Conservation (phyloP, 2,329 filamentous ascomycete species). For the Penicillium sp. region DNA sequence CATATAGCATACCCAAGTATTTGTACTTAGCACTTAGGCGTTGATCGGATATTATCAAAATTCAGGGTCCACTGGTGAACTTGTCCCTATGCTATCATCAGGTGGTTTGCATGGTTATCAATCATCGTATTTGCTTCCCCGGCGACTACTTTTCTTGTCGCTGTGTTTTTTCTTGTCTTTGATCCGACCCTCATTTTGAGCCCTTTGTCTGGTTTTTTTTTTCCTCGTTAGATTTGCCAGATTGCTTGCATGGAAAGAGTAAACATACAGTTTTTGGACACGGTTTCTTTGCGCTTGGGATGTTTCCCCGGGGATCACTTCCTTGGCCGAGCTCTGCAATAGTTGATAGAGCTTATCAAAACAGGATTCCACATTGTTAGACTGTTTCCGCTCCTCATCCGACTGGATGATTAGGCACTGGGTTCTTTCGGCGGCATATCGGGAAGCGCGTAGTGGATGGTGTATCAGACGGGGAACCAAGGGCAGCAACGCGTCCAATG, state of each 20-base stretch:
- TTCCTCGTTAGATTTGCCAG: constrained; percentile 7
- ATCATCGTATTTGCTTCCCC: constrained; percentile 34
- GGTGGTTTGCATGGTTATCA: constrained; percentile 16
- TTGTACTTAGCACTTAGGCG: constrained; percentile 18
- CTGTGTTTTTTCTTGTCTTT: constrained; percentile 54
- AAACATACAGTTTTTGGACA: constrained; percentile 47
- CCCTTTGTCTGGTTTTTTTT: constrained; percentile 42
- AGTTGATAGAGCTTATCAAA: constrained; percentile 50
- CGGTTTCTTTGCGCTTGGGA: constrained; percentile 47
- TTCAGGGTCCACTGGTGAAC: constrained; percentile 10
- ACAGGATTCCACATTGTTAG: constrained; percentile 52
- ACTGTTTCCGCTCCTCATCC: constrained; percentile 55
- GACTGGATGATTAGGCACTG: constrained; percentile 53
- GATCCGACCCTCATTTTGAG: constrained; percentile 50
- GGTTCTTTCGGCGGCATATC: constrained; percentile 48
- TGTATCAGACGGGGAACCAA: constrained; percentile 50
- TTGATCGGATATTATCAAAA: constrained; percentile 20
- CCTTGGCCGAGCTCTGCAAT: constrained; percentile 44
- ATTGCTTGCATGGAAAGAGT: neutral
- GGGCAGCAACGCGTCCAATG: constrained; percentile 45
- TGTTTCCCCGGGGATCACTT: constrained; percentile 53
- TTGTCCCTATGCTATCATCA: neutral
- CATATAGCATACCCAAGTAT: constrained; percentile 10
- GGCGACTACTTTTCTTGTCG: constrained; percentile 52
- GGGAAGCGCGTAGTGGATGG: constrained; percentile 43